These are phyloP conservation scores for Dictyostelium firmibasis DNA, from an alignment of 78 protist genomes.

Conservation along the genomic window DNA sequence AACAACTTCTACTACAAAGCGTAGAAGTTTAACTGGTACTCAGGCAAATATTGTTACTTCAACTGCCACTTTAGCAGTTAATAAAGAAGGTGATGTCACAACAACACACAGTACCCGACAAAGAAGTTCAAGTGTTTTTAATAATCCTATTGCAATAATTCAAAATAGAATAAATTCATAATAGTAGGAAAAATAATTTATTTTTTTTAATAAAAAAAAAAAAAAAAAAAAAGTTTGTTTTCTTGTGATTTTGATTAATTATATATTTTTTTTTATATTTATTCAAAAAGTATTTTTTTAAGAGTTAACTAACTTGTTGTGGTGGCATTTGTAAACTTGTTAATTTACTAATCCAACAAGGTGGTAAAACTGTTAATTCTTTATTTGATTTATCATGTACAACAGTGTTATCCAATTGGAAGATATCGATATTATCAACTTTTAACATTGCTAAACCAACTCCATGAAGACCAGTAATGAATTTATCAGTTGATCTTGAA, in stretches of 20 bases:
- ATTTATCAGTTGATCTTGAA: constrained; percentile 35
- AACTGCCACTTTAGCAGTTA: not conserved
- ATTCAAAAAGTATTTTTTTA: not conserved
- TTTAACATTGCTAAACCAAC: constrained; percentile 64
- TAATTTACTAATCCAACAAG: constrained; percentile 57
- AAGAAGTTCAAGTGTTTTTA: not conserved
- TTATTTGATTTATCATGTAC: constrained; percentile 31
- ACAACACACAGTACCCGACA: not conserved
- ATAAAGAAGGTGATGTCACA: not conserved
- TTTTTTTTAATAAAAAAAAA: not conserved
- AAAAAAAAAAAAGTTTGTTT: not conserved
- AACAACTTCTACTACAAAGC: not conserved
- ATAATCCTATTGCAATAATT: not conserved
- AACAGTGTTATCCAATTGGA: not conserved
- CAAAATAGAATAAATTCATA: not conserved
- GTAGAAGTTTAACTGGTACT: not conserved
- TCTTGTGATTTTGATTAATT: no score
- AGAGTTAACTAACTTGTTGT: constrained; percentile 40
- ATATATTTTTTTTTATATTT: not conserved
- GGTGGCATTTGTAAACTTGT: constrained; percentile 14
- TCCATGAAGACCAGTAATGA: constrained; percentile 8
- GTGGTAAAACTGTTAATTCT: constrained; percentile 28
- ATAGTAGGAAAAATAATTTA: not conserved
- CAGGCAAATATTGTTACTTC: not conserved
- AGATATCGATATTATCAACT: constrained; percentile 43